Base-by-base conservation (phyloP, 352 stramenopile genomes). In the Phytophthora colocasiae region DNA sequence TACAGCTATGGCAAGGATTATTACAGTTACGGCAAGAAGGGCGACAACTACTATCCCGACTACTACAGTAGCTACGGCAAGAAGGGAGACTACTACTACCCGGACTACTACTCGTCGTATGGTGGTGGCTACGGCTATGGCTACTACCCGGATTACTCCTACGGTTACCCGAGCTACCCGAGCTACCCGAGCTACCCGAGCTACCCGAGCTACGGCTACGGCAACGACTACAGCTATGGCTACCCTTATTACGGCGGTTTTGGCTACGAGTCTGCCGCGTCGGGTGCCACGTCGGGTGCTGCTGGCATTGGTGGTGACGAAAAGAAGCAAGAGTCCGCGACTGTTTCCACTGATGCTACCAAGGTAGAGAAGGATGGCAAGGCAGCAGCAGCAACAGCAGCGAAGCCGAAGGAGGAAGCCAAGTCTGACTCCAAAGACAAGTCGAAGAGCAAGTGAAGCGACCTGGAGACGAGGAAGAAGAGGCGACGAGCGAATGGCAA, bases 391-490 rank as follows among this genome's bases (percentile, higher is more conserved):
- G 29, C 34, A 4, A 2, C 34, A 9, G 12, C 47, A 10, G 29
- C 34, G 2, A 29, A 34, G 10, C 14, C 47, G 17, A 55, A 43
- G 1, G 36, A 41, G 31, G 31, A 55, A 11, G 22, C 32, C 48
- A 44, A 56, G 48, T 45, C 48, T 12, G 19, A 45, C 19, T 6
- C 9, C 17, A n/a, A 34, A 10, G 31, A 36, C 4, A 56, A 45
- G 32, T 22, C 48, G 29, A 55, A 56, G 19, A 24, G 14, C 19
- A 56, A 56, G 2, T 56, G 14, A 56, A 45, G 17, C 6, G 36
- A 4, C n/a, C 36, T 4, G 12, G 12, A 19, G 12, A 15, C 2
- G 34, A n/a, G 8, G 8, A 40, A n/a, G 14, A n/a, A 40, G 34
- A 40, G 11, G 12, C 11, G 36, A 43, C 15, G 36, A 17, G 2